Percentiles rank a stretch among this genome's conserved stretches.
Evolutionary conservation across 2,329 filamentous ascomycete species (phyloP).

Genomic region (Aspergillus japonicus): DNA sequence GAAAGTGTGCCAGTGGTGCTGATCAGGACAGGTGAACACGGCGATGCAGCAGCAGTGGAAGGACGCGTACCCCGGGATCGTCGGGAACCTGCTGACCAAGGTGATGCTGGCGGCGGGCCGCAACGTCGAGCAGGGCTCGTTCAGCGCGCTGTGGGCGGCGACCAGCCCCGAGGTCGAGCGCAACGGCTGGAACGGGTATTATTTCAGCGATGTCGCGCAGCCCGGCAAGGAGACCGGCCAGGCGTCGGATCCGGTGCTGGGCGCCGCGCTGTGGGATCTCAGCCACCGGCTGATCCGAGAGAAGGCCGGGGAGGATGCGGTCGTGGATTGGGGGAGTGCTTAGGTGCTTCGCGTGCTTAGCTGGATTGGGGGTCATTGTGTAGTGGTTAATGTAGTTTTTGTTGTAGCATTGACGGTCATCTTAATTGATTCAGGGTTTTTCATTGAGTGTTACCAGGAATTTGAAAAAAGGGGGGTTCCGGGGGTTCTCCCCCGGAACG

Average conservation of each 20-base stretch:
- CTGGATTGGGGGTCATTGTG: too few species aligned
- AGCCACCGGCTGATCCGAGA: slow-evolving; percentile 42
- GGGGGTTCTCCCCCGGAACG: too few species aligned
- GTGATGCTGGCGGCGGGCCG: slow-evolving; percentile 38
- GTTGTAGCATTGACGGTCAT: too few species aligned
- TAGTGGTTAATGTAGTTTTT: too few species aligned
- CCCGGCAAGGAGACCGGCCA: slow-evolving; percentile 42
- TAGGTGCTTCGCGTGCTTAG: background rate
- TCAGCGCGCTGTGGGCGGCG: slow-evolving; percentile 46
- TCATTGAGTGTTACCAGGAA: too few species aligned
- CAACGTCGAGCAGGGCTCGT: slow-evolving; percentile 45
- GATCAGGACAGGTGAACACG: slow-evolving; percentile 40
- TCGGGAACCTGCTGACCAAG: slow-evolving; percentile 40
- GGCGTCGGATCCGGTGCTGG: slow-evolving; percentile 42
- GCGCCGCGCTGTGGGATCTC: slow-evolving; percentile 41
- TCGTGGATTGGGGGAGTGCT: slow-evolving; percentile 34
- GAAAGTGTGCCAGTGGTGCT: too few species aligned
- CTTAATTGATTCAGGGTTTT: too few species aligned
- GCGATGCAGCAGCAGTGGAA: slow-evolving; percentile 50
- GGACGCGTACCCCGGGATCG: slow-evolving; percentile 45
- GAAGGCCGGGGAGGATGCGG: slow-evolving; percentile 42
- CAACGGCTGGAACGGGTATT: slow-evolving; percentile 45
- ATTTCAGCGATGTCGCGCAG: slow-evolving; percentile 43
- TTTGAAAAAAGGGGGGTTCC: too few species aligned
- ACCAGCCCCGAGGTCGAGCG: slow-evolving; percentile 45